Evolutionary conservation across 2,329 filamentous ascomycete genomes (phyloP), one percentile per base, ranked within the genome.

Genomic region (Diplodia seriata): DNA sequence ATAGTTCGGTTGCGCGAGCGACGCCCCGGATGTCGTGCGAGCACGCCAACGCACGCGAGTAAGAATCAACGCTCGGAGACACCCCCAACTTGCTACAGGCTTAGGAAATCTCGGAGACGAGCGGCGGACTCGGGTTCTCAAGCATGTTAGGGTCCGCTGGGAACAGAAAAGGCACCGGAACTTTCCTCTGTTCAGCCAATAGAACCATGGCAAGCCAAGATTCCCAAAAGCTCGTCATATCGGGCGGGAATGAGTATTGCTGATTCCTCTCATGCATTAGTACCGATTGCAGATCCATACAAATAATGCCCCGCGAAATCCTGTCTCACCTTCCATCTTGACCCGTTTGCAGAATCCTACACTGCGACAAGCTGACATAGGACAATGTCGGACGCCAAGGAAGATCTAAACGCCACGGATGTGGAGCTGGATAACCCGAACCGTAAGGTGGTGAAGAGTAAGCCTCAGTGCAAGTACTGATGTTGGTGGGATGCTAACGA

Each of bases 1-100:
- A 15, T 40, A 12, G 59, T 18, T 63, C 59, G 59, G 64, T 66
- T 66, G 53, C 64, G 64, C 53, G 53, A 67, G 43, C 31, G 26
- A 31, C 43, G 43, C 54, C 38, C 40, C 55, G 31, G 50, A 68
- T 68, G 66, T 68, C 66, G 66, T 68, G 66, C 66, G 55, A 68
- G 66, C 66, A 68, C 66, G 66, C 66, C 55, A 68, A 38, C 56
- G 59, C 56, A 15, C 49, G 40, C 66, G 66, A 61, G 66, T 68
- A 61, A 68, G 66, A 40, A 54, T 9, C 49, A 47, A 62, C 56
- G 23, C 47, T 11, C 55, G 66, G 47, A 43, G 14, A 62, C 55
- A 43, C 33, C 33, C 8, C 66, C 56, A 68, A 43, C 55, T 29
- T 9, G 61, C 54, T 57, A 31, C 33, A 49, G 59, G 26, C 59